Evolutionary conservation across 2,329 filamentous ascomycete genomes (phyloP), one percentile per base, ranked within the genome.

Genomic region (Trichoderma oligosporum): DNA sequence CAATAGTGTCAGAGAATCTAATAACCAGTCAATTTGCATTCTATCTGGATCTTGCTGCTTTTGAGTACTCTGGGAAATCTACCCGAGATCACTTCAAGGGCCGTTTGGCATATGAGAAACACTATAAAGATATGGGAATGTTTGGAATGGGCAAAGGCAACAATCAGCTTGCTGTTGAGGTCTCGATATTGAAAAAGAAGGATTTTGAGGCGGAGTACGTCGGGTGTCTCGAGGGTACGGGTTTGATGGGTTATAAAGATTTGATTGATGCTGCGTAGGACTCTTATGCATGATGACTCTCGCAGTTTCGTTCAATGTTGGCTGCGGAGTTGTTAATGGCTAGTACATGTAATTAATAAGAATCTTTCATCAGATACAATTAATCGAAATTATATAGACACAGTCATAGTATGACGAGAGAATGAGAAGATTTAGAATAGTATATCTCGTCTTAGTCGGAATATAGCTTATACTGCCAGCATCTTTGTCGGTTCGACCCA

Each of bases 141-240:
- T 24, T 52, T n/a, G 48, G 48, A 20, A 33, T 8, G 8, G 48
- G 35, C 4, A 39, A 41, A 12, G 48, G 48, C 7, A 8, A 18
- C 7, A 12, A 8, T 8, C 35, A 52, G 11, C 48, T 52, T 29
- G 25, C 35, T 12, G 48, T 41, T 7, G 48, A 52, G 24, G 48
- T 31, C 7, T 20, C 24, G 6, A 52, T 52, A 52, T 41, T 41
- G 16, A 41, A 41, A 3, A 52, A 4, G n/a, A 33, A 14, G 6
- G 35, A 52, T 14, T 41, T 52, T 20, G 47, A 52, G 24, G 47
- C 47, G 9, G 47, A 41, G 14, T 52, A 52, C 29, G 24, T 51
- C 22, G 35, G 47, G 5, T 51, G 47, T 8, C 8, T 35, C 6
- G 33, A 39, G 4, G 35, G 47, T 2, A 51, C 33, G 14, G 47